These are phyloP conservation scores for Lotus japonicus DNA, from an alignment of 306 rosid species.

Conservation along the genomic window DNA sequence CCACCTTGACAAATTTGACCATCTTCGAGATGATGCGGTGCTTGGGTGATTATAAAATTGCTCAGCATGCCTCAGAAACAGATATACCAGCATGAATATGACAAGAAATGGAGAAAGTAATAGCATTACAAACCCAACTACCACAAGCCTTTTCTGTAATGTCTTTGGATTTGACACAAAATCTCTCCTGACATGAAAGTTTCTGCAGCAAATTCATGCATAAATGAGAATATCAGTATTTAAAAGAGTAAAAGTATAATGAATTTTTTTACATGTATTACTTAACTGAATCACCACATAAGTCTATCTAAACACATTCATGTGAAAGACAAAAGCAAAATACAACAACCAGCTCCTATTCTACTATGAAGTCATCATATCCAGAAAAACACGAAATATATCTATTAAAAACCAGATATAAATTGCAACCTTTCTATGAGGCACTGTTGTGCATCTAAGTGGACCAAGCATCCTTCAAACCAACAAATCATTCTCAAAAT, in stretches of 20 bases:
- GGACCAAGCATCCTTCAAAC: neutral
- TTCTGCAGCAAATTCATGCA: conserved; percentile 41
- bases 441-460: neutral
- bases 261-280: neutral
- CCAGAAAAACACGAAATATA: neutral
- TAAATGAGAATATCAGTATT: conserved; percentile 18
- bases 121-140: conserved; percentile 83
- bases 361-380: neutral
- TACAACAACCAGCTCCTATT: neutral
- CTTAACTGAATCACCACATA: neutral
- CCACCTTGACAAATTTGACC: conserved; percentile 96
- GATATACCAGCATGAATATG: conserved; percentile 92
- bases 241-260: neutral
- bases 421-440: neutral
- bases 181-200: conserved; percentile 66
- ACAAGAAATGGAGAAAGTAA: conserved; percentile 93
- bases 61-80: conserved; percentile 93
- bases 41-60: conserved; percentile 92
- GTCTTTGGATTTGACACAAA: conserved; percentile 73
- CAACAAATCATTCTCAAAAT: neutral
- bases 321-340: conserved; percentile 10
- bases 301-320: neutral
- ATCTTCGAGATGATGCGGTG: conserved; percentile 82
- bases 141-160: conserved; percentile 74
- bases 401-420: neutral